Conservation (phyloP, 225 moss, liverwort and hornwort species). For the Bryum argenteum region DNA sequence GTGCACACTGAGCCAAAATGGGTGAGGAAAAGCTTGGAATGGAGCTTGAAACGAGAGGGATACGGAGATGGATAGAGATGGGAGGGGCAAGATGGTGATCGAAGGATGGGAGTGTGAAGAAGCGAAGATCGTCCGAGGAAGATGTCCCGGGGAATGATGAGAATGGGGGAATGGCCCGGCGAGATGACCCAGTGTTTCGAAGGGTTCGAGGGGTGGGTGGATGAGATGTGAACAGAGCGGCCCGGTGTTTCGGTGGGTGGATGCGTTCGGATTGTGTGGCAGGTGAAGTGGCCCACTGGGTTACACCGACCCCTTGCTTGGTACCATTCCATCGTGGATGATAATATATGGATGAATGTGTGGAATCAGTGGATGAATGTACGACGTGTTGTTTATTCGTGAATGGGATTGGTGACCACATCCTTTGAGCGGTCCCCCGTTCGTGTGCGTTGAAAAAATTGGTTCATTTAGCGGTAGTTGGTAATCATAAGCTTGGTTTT, state of each 20-base stretch:
- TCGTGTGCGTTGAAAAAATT: no score
- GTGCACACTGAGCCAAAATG: not conserved
- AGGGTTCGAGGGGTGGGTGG: not conserved
- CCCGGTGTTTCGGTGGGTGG: not conserved
- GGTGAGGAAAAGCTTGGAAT: not conserved
- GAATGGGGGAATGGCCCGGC: not conserved
- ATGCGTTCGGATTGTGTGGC: constrained; percentile 18
- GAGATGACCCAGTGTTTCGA: not conserved
- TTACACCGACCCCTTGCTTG: constrained; percentile 2
- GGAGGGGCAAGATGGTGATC: not conserved
- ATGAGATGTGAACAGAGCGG: not conserved
- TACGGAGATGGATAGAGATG: not conserved
- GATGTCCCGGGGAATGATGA: not conserved
- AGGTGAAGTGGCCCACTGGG: constrained; percentile 32
- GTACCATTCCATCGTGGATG: not conserved
- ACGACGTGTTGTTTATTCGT: no score
- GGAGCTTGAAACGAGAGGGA: not conserved
- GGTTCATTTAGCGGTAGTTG: no score
- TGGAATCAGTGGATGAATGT: no score
- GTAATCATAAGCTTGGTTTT: no score
- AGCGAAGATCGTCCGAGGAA: not conserved
- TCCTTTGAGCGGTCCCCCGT: no score
- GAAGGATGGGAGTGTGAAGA: not conserved
- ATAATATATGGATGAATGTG: not conserved
- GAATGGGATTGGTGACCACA: no score